Evolutionary conservation across 2,329 filamentous ascomycete genomes (phyloP).

Genomic region (Coniochaeta pulveracea): DNA sequence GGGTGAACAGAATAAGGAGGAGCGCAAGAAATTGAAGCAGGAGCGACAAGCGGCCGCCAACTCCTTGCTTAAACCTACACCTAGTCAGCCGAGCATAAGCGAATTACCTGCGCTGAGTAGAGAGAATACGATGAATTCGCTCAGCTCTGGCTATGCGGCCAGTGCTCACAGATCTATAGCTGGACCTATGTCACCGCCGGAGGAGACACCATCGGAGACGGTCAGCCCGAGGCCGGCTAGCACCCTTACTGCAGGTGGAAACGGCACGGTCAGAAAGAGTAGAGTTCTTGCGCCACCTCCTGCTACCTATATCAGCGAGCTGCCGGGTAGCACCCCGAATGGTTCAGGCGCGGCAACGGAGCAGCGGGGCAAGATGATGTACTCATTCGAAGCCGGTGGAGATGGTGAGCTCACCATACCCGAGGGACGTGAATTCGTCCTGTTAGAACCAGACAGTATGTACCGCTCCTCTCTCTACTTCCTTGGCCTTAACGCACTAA

Average conservation of each 20-base stretch:
- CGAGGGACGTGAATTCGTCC: constrained; percentile 65
- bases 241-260: constrained; percentile 16
- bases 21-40: constrained; percentile 85
- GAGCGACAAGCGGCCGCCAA: constrained; percentile 74
- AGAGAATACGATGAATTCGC: constrained; percentile 79
- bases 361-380: constrained; percentile 79
- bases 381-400: constrained; percentile 68
- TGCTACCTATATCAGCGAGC: constrained; percentile 61
- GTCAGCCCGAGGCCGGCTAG: constrained; percentile 20
- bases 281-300: constrained; percentile 84
- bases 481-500: constrained; percentile 18
- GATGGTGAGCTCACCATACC: constrained; percentile 72
- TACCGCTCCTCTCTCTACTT: constrained; percentile 10
- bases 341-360: constrained; percentile 30
- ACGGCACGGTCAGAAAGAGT: constrained; percentile 41
- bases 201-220: constrained; percentile 35
- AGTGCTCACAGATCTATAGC: constrained; percentile 69
- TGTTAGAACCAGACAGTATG: constrained; percentile 84
- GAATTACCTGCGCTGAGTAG: constrained; percentile 61
- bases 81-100: constrained; percentile 34
- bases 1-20: constrained; percentile 86
- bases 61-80: constrained; percentile 36
- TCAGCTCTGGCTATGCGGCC: constrained; percentile 78
- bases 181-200: constrained; percentile 40
- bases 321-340: constrained; percentile 41